phyloP scores from a whole-genome alignment of 805 yeast genomes.

The Candida insectalens region DNA sequence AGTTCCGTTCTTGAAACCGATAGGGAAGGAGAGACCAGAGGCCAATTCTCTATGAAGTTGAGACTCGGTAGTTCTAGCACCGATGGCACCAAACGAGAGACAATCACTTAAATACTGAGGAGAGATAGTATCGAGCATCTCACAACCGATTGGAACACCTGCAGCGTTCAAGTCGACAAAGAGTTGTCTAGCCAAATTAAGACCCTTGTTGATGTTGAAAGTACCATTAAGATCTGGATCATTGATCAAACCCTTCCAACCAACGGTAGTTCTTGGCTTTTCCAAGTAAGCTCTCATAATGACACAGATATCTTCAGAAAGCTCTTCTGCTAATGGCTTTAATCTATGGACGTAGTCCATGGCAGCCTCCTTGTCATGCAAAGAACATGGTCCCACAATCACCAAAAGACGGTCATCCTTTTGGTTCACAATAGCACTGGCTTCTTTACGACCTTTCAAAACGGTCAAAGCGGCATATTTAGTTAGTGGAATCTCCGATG shows the following conservation, averaged over 20 bases:
- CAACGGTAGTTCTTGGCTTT: constrained; percentile 98
- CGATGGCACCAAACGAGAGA: constrained; percentile 92
- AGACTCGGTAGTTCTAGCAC: constrained; percentile 98
- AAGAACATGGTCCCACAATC: constrained; percentile 94
- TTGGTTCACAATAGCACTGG: constrained; percentile 63
- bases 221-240: constrained; percentile 93
- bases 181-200: constrained; percentile 76
- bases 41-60: constrained; percentile 97
- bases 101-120: constrained; percentile 93
- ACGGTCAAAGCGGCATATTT: constrained; percentile 51
- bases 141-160: constrained; percentile 90
- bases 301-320: constrained; percentile 66
- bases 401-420: constrained; percentile 78
- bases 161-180: constrained; percentile 69
- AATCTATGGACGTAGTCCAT: constrained; percentile 74
- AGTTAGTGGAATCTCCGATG: constrained; percentile 70
- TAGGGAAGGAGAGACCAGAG: constrained; percentile 96
- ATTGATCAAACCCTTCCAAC: constrained; percentile 97
- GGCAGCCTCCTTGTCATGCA: constrained; percentile 87
- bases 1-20: constrained; percentile 97
- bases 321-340: constrained; percentile 56
- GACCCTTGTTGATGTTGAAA: constrained; percentile 91
- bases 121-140: constrained; percentile 96
- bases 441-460: constrained; percentile 66
- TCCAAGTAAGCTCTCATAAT: constrained; percentile 97